Base-by-base conservation (phyloP, 805 yeast genomes). In the Hanseniaspora clermontiae region DNA sequence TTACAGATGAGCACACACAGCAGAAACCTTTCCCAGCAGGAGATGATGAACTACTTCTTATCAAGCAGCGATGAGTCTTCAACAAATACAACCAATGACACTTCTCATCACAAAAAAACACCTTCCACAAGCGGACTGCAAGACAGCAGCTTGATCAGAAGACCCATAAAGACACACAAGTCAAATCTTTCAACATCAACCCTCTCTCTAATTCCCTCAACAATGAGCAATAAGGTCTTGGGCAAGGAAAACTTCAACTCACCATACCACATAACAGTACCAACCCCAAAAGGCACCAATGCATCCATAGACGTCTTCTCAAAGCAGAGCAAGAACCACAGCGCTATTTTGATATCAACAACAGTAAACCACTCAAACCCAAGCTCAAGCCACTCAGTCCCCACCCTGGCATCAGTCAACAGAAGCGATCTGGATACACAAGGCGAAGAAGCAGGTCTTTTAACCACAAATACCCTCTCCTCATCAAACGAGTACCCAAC, bases 401-500 rank as follows among this genome's bases (percentile, higher is more conserved):
- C 36, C 15, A 40, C 45, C 7, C n/a, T 40, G 19, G 40, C 47
- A 14, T 42, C 43, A 19, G 20, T 40, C 6, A 50, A 39, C 14
- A 50, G 24, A 38, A 36, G 38, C 10, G 49, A 46, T 12, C 29
- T n/a, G 10, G 49, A 46, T 9, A 9, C 32, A 4, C 32, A 20
- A 17, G 51, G 43, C 12, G 59, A 50, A 19, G 55, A 47, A 14
- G 31, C 43, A 2, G 55, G 40, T 53, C 50, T 17, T 59, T 59
- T 60, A 10, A 48, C 59, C 37, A 43, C 58, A 20, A 54, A 17
- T 9, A 32, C 19, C 3, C 31, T 46, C 5, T 49, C 49, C 9
- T 11, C 40, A 11, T 32, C 39, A n/a, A 66, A 67, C 50, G 72
- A 69, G 48, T 68, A 77, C 61, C 96, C 96, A 40, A 87, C 95